A percentile compares a stretch with the other conserved stretches of the same genome.
Conservation (phyloP, 2,329 filamentous ascomycete genomes). For the Phialocephala subalpina region DNA sequence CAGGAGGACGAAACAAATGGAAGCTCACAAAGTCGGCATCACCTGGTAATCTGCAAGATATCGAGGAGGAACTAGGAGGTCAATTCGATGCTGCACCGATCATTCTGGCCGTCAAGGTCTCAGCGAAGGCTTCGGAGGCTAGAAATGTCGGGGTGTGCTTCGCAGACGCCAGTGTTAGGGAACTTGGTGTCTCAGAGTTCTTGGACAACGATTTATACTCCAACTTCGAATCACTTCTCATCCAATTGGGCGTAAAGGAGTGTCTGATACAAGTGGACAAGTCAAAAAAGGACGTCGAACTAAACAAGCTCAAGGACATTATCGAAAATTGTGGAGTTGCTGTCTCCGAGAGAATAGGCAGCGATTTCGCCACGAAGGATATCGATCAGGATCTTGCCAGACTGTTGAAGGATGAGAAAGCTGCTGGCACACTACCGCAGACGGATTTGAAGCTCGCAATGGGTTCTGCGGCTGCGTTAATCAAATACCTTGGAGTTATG, state of each 20-base stretch:
- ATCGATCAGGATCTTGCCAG: conserved; percentile 95
- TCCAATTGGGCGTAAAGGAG: conserved; percentile 95
- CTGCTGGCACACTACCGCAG: conserved; percentile 80
- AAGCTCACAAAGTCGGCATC: conserved; percentile 91
- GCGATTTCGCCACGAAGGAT: conserved; percentile 87
- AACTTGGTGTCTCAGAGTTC: conserved; percentile 96
- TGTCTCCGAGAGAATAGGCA: conserved; percentile 77
- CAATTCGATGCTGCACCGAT: conserved; percentile 91
- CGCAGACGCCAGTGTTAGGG: conserved; percentile 93
- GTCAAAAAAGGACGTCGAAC: conserved; percentile 84
- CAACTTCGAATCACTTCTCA: conserved; percentile 95
- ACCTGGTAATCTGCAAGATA: conserved; percentile 94
- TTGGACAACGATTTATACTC: conserved; percentile 99
- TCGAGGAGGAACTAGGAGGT: conserved; percentile 94
- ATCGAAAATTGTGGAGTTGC: conserved; percentile 93
- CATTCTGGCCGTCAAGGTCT: conserved; percentile 93
- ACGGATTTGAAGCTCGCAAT: conserved; percentile 95
- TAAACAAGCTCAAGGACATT: conserved; percentile 86
- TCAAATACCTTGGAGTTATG: conserved; percentile 92
- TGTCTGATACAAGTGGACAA: conserved; percentile 86
- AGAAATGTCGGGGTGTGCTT: conserved; percentile 94
- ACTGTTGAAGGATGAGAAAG: conserved; percentile 85
- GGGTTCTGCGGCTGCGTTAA: conserved; percentile 90
- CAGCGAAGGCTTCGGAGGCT: conserved; percentile 84
- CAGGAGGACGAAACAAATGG: conserved; percentile 86